These are phyloP conservation scores for Beauveria bassiana DNA, from an alignment of 2,329 filamentous ascomycete species.

Conservation along the genomic window DNA sequence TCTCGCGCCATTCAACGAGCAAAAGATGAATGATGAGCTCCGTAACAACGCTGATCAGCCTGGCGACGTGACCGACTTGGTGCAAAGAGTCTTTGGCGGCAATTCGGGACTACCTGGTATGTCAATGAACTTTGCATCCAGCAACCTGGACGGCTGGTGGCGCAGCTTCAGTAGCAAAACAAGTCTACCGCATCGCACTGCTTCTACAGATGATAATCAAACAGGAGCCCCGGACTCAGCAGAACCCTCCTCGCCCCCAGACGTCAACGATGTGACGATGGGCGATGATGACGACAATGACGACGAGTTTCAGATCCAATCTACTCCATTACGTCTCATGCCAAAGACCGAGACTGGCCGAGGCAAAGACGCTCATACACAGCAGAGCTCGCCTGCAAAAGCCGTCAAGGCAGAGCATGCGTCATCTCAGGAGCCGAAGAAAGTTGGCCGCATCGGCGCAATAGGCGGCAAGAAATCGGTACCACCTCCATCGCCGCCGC, in stretches of 20 bases:
- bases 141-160: slow-evolving; percentile 43
- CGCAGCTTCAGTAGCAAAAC: slow-evolving; percentile 28
- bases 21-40: slow-evolving; percentile 29
- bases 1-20: slow-evolving; percentile 39
- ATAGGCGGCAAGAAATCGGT: slow-evolving; percentile 28
- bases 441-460: slow-evolving; percentile 25
- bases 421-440: slow-evolving; percentile 4
- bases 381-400: slow-evolving; percentile 10
- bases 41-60: slow-evolving; percentile 18
- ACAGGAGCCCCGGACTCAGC: neutral
- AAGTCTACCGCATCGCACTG: slow-evolving; percentile 14
- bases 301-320: slow-evolving; percentile 46
- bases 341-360: slow-evolving; percentile 16
- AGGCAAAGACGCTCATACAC: neutral
- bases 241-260: slow-evolving; percentile 11
- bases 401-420: neutral
- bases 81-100: slow-evolving; percentile 34
- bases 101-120: slow-evolving; percentile 24
- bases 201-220: slow-evolving; percentile 1
- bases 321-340: slow-evolving; percentile 34
- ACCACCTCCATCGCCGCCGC: slow-evolving; percentile 11
- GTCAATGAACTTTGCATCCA: slow-evolving; percentile 23
- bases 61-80: slow-evolving; percentile 27
- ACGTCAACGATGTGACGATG: slow-evolving; percentile 12
- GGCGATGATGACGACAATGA: slow-evolving; percentile 28